Evolutionary conservation across 345 rosid species (phyloP), one percentile per base, ranked within the genome.

Genomic region (Capsella bursapastoris): DNA sequence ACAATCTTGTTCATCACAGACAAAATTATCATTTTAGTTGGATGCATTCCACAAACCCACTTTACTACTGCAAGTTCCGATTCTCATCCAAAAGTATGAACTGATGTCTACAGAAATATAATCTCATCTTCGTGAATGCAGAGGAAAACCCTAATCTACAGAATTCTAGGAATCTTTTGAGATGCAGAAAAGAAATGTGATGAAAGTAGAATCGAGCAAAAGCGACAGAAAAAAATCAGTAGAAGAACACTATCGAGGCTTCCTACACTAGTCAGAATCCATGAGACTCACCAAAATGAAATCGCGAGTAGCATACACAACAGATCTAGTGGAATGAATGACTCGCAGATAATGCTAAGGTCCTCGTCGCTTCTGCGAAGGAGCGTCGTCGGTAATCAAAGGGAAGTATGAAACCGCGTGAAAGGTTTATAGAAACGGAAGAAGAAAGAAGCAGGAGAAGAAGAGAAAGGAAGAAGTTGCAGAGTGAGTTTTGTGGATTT

Each of bases 91-190:
- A 35, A 22, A 10, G 3, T 31, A 27, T 12, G 60, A 55, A 64
- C 22, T 56, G 55, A 28, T 34, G 7, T 34, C 49, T 8, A 51
- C 14, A 3, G 28, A 60, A 6, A 66, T 1, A 37, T 41, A 15
- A 58, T n/a, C 22, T 29, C 8, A 67, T 16, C 25, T 38, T 18
- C 8, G 35, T 29, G n/a, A 51, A 61, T 59, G 32, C 45, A 15
- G 65, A 45, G 32, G n/a, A 55, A 70, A 70, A 47, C 76, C 80
- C 80, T 77, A 77, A 64, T 70, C 37, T 57, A 47, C 8, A 16
- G 34, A 61, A 51, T 50, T 44, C 11, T 10, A 68, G 1, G 55
- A 56, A 34, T 32, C 64, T 40, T 14, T 34, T 7, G 38, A 75
- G 79, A 68, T 51, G 57, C 64, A 4, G 43, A 10, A 67, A 25